Evolutionary conservation across 2,329 filamentous ascomycete genomes (phyloP).

Genomic region (Phoma sp.): DNA sequence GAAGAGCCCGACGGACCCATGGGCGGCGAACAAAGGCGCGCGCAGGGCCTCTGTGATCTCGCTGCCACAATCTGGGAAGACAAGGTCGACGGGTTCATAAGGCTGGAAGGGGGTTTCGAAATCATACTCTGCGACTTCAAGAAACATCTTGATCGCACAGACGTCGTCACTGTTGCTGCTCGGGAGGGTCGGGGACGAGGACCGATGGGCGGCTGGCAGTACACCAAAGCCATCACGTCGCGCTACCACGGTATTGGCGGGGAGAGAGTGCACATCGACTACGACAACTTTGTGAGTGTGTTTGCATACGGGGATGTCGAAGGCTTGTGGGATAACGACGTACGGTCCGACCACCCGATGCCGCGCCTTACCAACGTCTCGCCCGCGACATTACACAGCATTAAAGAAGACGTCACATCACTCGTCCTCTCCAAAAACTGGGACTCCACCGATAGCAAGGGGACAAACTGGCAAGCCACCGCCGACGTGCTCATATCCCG

Average conservation of each 20-base stretch:
- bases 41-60: slow-evolving; percentile 62
- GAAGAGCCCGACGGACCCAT: slow-evolving; percentile 26
- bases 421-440: slow-evolving; percentile 48
- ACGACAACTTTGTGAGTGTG: slow-evolving; percentile 57
- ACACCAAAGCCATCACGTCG: slow-evolving; percentile 50
- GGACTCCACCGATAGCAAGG: background rate
- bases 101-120: slow-evolving; percentile 75
- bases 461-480: slow-evolving; percentile 68
- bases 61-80: slow-evolving; percentile 57
- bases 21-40: slow-evolving; percentile 59
- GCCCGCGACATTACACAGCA: slow-evolving; percentile 41
- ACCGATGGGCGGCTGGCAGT: slow-evolving; percentile 34
- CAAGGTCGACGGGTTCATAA: slow-evolving; percentile 67
- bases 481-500: slow-evolving; percentile 70
- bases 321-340: slow-evolving; percentile 47
- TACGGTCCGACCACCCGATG: slow-evolving; percentile 37
- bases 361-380: slow-evolving; percentile 50
- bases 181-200: background rate
- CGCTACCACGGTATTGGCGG: slow-evolving; percentile 55
- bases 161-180: slow-evolving; percentile 18
- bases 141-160: slow-evolving; percentile 39
- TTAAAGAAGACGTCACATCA: slow-evolving; percentile 54
- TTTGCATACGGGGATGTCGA: slow-evolving; percentile 52
- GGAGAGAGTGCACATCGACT: slow-evolving; percentile 54
- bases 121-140: slow-evolving; percentile 71